A percentile compares a stretch with the other conserved stretches of the same genome.
Conservation (phyloP, 2,329 filamentous ascomycete genomes). For the Aspergillus texensis region DNA sequence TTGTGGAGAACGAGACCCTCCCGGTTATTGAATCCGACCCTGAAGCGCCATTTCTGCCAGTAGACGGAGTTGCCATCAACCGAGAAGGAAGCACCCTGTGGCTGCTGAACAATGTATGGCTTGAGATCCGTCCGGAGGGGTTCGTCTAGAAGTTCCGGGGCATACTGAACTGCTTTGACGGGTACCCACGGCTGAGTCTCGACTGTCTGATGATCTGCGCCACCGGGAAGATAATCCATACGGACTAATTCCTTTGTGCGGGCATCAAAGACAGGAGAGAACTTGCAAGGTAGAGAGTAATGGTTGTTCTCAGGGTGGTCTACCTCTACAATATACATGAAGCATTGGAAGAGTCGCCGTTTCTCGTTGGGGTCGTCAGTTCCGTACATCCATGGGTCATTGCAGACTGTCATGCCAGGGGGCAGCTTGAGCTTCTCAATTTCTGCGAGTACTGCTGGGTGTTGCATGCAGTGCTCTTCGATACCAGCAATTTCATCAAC, state of each 20-base stretch:
- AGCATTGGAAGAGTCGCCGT: slow-evolving; percentile 44
- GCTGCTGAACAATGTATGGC: slow-evolving; percentile 65
- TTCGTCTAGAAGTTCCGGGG: slow-evolving; percentile 67
- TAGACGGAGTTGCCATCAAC: slow-evolving; percentile 59
- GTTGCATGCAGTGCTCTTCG: slow-evolving; percentile 57
- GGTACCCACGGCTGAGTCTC: slow-evolving; percentile 61
- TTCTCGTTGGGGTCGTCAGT: slow-evolving; percentile 42
- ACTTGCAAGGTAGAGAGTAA: slow-evolving; percentile 40
- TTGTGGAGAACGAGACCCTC: slow-evolving; percentile 71
- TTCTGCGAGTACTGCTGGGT: slow-evolving; percentile 59
- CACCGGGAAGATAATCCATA: slow-evolving; percentile 70
- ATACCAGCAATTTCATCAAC: slow-evolving; percentile 62
- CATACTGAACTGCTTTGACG: slow-evolving; percentile 53
- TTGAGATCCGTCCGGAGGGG: slow-evolving; percentile 64
- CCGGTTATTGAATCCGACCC: slow-evolving; percentile 63
- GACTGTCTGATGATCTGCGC: slow-evolving; percentile 61
- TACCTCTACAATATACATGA: slow-evolving; percentile 40
- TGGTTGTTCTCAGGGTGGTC: slow-evolving; percentile 42
- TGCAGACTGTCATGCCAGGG: slow-evolving; percentile 58
- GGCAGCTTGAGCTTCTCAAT: slow-evolving; percentile 63
- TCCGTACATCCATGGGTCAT: slow-evolving; percentile 72
- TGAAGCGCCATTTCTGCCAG: slow-evolving; percentile 69
- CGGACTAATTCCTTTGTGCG: slow-evolving; percentile 66
- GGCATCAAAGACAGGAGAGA: slow-evolving; percentile 55
- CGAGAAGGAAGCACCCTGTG: slow-evolving; percentile 65